These are phyloP conservation scores for Trichoderma atrobrunneum DNA, from an alignment of 2,329 filamentous ascomycete genomes.

Conservation along the genomic window DNA sequence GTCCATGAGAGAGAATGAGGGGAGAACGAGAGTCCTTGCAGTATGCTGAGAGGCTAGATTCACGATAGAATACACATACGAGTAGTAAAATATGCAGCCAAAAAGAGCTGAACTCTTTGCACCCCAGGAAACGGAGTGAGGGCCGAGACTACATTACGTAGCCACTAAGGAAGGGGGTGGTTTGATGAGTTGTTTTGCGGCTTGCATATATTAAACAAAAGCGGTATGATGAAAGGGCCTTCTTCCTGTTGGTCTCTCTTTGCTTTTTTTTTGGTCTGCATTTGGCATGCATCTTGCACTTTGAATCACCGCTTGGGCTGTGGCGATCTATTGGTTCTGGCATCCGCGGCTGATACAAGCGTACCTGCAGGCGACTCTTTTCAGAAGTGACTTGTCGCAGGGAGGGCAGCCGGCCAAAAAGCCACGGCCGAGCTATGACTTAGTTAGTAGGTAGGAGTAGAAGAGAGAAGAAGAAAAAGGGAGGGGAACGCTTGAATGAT, in stretches of 20 bases:
- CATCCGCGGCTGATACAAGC: constrained; percentile 12
- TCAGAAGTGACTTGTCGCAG: constrained; percentile 1
- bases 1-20: neutral
- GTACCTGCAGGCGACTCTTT: constrained; percentile 14
- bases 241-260: neutral
- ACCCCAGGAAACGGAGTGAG: neutral
- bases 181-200: neutral
- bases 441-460: neutral
- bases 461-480: neutral
- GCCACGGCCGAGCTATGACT: neutral
- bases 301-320: neutral
- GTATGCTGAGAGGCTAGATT: neutral
- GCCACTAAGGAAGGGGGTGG: neutral
- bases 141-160: neutral
- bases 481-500: neutral
- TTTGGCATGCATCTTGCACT: neutral
- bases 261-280: neutral
- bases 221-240: neutral
- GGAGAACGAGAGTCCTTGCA: neutral
- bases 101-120: neutral
- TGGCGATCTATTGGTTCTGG: constrained; percentile 1
- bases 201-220: neutral
- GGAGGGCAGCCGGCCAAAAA: neutral
- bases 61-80: neutral
- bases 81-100: neutral